These are phyloP conservation scores for Sanguinoderma infundibulare DNA, from an alignment of 1,284 basidiomycete genomes.

Conservation along the genomic window DNA sequence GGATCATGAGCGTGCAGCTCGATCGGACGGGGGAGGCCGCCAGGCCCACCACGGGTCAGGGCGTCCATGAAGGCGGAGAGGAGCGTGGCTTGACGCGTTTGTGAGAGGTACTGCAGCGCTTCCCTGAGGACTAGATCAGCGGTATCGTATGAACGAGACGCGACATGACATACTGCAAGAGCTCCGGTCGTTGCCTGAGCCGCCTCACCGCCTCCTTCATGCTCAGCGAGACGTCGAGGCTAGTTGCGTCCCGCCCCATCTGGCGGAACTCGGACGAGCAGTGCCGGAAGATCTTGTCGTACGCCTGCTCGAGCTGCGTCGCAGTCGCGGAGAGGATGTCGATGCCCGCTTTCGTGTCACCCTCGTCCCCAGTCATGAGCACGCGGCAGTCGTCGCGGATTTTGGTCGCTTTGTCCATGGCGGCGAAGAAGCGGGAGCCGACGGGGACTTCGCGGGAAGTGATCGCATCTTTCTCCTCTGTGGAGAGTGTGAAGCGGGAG, in stretches of 20 bases:
- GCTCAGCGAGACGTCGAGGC: slow-evolving; percentile 76
- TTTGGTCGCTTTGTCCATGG: slow-evolving; percentile 85
- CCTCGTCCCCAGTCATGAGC: slow-evolving; percentile 61
- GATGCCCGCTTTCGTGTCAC: slow-evolving; percentile 50
- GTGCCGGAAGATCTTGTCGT: slow-evolving; percentile 89
- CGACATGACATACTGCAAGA: slow-evolving; percentile 67
- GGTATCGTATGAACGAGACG: neutral
- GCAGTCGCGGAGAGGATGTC: slow-evolving; percentile 90
- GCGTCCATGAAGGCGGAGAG: slow-evolving; percentile 85
- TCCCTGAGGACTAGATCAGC: slow-evolving; percentile 58
- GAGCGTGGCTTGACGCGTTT: slow-evolving; percentile 83
- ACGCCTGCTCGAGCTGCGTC: slow-evolving; percentile 85
- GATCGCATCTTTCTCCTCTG: slow-evolving; percentile 75
- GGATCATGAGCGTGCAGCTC: slow-evolving; percentile 98
- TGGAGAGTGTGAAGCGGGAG: slow-evolving; percentile 80
- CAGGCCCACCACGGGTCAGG: slow-evolving; percentile 88
- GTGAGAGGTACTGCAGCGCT: slow-evolving; percentile 75
- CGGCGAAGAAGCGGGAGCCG: slow-evolving; percentile 75
- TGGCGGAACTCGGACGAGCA: slow-evolving; percentile 86
- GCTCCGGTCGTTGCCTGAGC: slow-evolving; percentile 74
- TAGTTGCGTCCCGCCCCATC: slow-evolving; percentile 70
- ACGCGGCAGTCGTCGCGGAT: slow-evolving; percentile 88
- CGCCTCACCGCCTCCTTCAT: slow-evolving; percentile 80
- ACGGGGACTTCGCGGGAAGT: slow-evolving; percentile 81
- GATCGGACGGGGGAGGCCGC: slow-evolving; percentile 90